Evolutionary conservation across 495 filamentous ascomycete species (phyloP), one percentile per base, ranked within the genome.

Genomic region (Penicillium samsonianum): DNA sequence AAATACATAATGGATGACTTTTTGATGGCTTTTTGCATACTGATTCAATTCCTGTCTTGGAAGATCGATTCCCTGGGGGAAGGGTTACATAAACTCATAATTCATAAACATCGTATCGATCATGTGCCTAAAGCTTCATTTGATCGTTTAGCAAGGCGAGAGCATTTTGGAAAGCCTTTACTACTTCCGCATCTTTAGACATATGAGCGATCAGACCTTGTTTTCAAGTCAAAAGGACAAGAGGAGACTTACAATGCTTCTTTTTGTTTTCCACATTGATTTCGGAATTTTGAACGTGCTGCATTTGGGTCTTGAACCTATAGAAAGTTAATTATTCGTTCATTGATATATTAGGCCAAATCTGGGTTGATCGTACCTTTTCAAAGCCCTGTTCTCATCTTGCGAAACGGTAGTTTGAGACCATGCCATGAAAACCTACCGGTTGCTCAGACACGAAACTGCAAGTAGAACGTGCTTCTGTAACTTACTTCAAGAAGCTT

Each of bases 151-250:
- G 74, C 23, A 93, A 79, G 7, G 85, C 83, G 23, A 93, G 73
- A 46, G 90, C 90, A 68, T 80, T 90, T 65, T 92, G 83, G 65
- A 94, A 94, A 28, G 90, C 90, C 61, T 84, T 81, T 10, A 94
- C 88, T 40, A 94, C 90, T 62, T 90, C 82, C 42, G 78, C 77
- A 65, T 91, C 89, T 91, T 62, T 1, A 38, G 26, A 37, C 19
- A 4, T n/a, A 55, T 58, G 16, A 61, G 55, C 26, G 20, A 22
- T 17, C 17, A 37, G 17, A 28, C n/a, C 22, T 26, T 19, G 31
- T 8, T 30, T 9, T 30, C 10, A 37, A 20, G 31, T 9, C 12
- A 22, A 35, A 46, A 17, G 10, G 30, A 20, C 20, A 16, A 23
- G 3, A 7, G 14, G 40, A 28, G 17, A 74, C 85, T 70, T 74